Base-by-base conservation (phyloP, 352 stramenopile genomes). In the Phytophthora pini region DNA sequence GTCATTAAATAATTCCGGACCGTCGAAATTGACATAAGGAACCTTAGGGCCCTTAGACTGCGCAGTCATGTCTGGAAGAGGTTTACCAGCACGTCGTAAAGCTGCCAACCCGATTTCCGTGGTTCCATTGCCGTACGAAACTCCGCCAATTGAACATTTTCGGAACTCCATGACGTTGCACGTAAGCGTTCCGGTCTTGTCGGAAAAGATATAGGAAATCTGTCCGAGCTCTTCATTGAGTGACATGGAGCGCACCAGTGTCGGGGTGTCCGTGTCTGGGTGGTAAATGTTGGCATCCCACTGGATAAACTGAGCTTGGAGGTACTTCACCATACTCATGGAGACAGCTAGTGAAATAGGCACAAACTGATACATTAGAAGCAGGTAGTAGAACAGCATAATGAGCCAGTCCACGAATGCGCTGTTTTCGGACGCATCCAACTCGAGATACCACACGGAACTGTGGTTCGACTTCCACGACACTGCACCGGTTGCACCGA, bases 141-240 rank as follows among this genome's bases (percentile, higher is more conserved):
- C 56, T 0, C 95, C 95, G 9, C 83, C 90, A 48, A 99, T 94
- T 1, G 90, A 95, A 58, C 94, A 98, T 56, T 97, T 97, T 27
- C 94, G 79, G 48, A 99, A 98, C 69, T 99, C 89, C 97, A 99
- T 99, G 5, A 99, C 83, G 76, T 99, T 99, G 71, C 96, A 98
- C 1, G 98, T 99, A 4, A 99, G 79, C n/a, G 98, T 99, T n/a
- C 98, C 98, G 2, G 98, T 99, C 68, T 99, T 99, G 78, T 99
- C 98, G 1, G 89, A 98, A 73, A 99, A 99, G 5, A 99, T 94
- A 65, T 99, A 99, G 27, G 97, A 91, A 46, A 99, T 97, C 82
- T 99, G 93, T 2, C 97, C 98, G 12, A 99, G 82, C 52, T 98
- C 93, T 71, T 97, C 95, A 51, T 97, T 98, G 29, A 99, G 83